Base-by-base conservation (phyloP, 1,284 basidiomycete species). In the Boletus sp. region DNA sequence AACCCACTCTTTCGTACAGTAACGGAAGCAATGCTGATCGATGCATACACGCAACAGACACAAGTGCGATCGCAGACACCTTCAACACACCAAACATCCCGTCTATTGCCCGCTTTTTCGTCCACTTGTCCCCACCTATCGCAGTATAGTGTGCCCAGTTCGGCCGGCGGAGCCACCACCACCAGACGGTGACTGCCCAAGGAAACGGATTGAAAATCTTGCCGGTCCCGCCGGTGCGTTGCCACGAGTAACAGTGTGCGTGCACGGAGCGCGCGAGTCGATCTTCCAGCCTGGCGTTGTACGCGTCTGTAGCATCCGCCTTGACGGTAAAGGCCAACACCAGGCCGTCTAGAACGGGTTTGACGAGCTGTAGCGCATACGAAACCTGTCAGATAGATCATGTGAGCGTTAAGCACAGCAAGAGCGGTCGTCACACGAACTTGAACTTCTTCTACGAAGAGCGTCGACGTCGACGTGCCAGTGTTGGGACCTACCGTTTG, bases 371-470 rank as follows among this genome's bases (percentile, higher is more conserved):
- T 30, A 68, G 27, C 14, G 52, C 41, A 43, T 69, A 67, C 16
- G 53, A 52, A 37, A 65, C 47, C 59, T 60, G 20, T 49, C 2
- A 14, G 13, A 17, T 20, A 5, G 17, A 17, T 9, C 33, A 5
- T 19, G 19, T 50, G 17, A 44, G 38, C 19, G 26, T 8, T 7
- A 30, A 26, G 14, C n/a, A 22, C 10, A 20, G 10, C 8, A 42
- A n/a, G 16, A 42, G 8, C 5, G 20, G 9, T 23, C 2, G 16
- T 16, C 2, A 48, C 2, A 48, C 60, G 4, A 12, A 59, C 59
- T 34, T 67, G 59, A 13, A 51, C 54, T 54, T 67, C 67, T 52
- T 67, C 65, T 5, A 67, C 41, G 35, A 67, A 68, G n/a, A 68
- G 55, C n/a, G 63, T 58, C 8, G 67, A 68, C 10, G 63, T 27